Evolutionary conservation across 257 asterid species (phyloP).

Genomic region (Nicotiana knightiana): DNA sequence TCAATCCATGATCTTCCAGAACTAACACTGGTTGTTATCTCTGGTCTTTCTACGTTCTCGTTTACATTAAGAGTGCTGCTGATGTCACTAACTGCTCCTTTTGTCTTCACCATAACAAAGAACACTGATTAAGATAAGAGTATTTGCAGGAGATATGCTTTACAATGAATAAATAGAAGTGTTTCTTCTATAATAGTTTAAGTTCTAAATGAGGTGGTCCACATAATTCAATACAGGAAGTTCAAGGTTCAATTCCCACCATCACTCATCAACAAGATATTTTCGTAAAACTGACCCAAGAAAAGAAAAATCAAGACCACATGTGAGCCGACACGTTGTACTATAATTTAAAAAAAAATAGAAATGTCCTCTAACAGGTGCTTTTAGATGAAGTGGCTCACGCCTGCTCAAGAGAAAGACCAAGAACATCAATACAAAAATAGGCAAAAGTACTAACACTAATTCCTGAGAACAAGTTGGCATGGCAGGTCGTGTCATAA

Average conservation of each 20-base stretch:
- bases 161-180: background rate
- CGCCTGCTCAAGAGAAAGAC: background rate
- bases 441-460: background rate
- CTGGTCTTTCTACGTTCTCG: conserved; percentile 50
- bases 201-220: background rate
- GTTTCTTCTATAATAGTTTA: background rate
- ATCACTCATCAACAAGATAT: background rate
- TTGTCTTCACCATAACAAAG: conserved; percentile 40
- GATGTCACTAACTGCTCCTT: conserved; percentile 40
- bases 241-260: background rate
- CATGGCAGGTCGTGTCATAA: background rate
- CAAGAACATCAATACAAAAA: background rate
- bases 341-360: background rate
- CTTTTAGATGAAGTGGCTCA: background rate
- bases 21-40: conserved; percentile 38
- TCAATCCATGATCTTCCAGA: conserved; percentile 49
- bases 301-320: background rate
- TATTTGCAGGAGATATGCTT: background rate
- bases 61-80: conserved; percentile 13
- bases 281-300: background rate
- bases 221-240: background rate
- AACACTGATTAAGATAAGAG: background rate
- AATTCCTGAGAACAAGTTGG: background rate
- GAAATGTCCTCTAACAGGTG: background rate
- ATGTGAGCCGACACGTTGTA: background rate